Base-by-base conservation (phyloP, 768 basidiomycete species). In the Boletus sensibilis region DNA sequence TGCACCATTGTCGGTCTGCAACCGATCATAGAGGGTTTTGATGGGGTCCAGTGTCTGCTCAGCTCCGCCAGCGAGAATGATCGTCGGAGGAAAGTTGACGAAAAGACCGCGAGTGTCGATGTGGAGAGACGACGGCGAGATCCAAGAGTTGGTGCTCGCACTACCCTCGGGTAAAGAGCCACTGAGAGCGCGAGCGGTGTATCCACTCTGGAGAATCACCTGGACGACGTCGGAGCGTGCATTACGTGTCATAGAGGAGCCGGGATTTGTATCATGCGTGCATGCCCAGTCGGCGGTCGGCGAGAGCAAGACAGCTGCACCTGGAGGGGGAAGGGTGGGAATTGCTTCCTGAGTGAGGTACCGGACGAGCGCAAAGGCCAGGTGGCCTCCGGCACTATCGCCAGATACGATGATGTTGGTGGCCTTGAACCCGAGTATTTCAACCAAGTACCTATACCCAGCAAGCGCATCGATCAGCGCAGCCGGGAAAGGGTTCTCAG, bases 1-100 rank as follows among this genome's bases (percentile, higher is more conserved):
- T 8, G 55, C 37, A 14, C 64, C 69, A n/a, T 56, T 61, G 53
- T 73, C 74, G 37, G 23, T 60, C 8, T 39, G 39, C 35, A 75
- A 56, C 34, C 67, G 58, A 20, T 65, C 59, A 20, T 59, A 50
- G 33, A 73, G 48, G 1, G 64, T 68, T 14, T 50, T 48, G 54
- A 70, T 64, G n/a, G 46, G 37, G 49, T 75, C 73, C 14, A 68
- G 46, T 8, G 58, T 59, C 61, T 63, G 56, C 42, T 74, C 72
- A 16, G 60, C 69, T 5, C 65, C 66, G 12, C 72, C 69, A 7
- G 57, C 64, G 34, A 67, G 46, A 12, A 74, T 55, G 20, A 61
- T 55, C 25, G 72, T 73, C 10, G 58, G 57, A 13, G 72, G 67
- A 53, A 71, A 71, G n/a, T 63, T 53, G 40, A n/a, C 16, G 52